phyloP scores from a whole-genome alignment of 2,329 filamentous ascomycete genomes.

The Elsinoe batatas region DNA sequence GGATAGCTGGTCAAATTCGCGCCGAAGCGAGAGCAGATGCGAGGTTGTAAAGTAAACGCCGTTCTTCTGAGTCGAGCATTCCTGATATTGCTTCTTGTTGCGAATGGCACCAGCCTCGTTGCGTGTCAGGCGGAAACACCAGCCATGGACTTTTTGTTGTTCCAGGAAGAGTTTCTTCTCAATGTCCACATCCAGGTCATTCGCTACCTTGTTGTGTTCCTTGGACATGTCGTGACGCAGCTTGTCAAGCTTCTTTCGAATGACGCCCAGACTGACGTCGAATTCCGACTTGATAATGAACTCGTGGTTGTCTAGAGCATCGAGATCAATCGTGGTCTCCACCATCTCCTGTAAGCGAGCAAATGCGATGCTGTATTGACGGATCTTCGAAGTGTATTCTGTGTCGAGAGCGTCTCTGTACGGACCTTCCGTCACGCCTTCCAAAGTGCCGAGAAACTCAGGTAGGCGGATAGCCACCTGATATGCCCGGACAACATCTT shows the following conservation, averaged over 20 bases:
- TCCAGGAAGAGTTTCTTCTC: constrained; percentile 98
- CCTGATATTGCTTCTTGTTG: constrained; percentile 80
- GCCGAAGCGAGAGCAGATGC: constrained; percentile 65
- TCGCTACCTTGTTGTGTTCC: constrained; percentile 66
- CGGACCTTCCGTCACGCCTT: constrained; percentile 88
- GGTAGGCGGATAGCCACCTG: constrained; percentile 89
- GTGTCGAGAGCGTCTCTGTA: constrained; percentile 80
- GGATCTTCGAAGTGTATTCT: constrained; percentile 75
- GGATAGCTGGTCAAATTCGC: constrained; percentile 88
- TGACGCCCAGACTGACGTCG: constrained; percentile 77
- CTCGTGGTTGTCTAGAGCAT: constrained; percentile 91
- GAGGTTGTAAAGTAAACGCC: constrained; percentile 96
- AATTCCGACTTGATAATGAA: constrained; percentile 99
- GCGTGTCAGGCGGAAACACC: constrained; percentile 88
- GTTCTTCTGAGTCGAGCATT: constrained; percentile 97
- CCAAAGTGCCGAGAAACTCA: constrained; percentile 78
- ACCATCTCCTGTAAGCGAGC: constrained; percentile 94
- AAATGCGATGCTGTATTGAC: constrained; percentile 64
- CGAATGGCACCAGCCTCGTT: constrained; percentile 87
- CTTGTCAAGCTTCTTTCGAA: constrained; percentile 82
- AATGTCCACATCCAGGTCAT: constrained; percentile 79
- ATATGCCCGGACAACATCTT: constrained; percentile 92
- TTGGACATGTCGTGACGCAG: constrained; percentile 70
- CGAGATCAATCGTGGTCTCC: constrained; percentile 91
- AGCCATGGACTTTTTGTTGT: constrained; percentile 90